These are phyloP conservation scores for Cutaneotrichosporon spelunceum DNA, from an alignment of 1,284 basidiomycete species.

Conservation along the genomic window DNA sequence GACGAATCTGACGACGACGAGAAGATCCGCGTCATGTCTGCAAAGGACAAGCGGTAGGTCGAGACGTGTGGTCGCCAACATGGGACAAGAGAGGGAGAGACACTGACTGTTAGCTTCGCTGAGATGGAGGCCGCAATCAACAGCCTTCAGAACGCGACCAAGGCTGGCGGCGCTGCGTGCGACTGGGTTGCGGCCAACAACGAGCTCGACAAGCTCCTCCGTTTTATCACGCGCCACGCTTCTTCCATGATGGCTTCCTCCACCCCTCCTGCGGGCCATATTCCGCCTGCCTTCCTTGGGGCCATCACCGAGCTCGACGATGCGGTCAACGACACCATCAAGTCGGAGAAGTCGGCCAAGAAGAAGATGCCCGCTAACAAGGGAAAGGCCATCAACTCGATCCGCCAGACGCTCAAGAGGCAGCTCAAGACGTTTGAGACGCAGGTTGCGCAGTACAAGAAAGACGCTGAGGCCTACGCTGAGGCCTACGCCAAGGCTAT, in stretches of 20 bases:
- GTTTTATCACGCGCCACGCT: constrained; percentile 85
- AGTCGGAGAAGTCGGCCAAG: constrained; percentile 79
- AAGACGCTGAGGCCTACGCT: constrained; percentile 87
- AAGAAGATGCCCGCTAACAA: constrained; percentile 98
- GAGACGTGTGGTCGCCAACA: background rate
- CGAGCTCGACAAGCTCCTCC: constrained; percentile 92
- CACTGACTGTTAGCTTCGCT: constrained; percentile 40
- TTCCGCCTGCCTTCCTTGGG: constrained; percentile 83
- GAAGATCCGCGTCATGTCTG: constrained; percentile 46
- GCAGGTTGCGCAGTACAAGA: constrained; percentile 73
- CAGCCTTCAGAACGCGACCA: constrained; percentile 88
- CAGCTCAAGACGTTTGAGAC: constrained; percentile 82
- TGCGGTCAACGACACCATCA: constrained; percentile 68
- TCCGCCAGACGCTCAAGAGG: constrained; percentile 97
- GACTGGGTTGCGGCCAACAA: constrained; percentile 93
- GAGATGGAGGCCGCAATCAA: constrained; percentile 66
- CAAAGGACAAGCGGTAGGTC: constrained; percentile 52
- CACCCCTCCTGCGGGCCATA: constrained; percentile 69
- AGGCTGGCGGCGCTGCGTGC: constrained; percentile 58
- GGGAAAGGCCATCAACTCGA: constrained; percentile 88
- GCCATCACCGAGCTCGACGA: constrained; percentile 73
- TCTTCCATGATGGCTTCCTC: constrained; percentile 52
- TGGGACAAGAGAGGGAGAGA: too few relatives aligned
- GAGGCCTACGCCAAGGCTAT: constrained; percentile 65
- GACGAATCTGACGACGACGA: constrained; percentile 50